Evolutionary conservation across 805 yeast species (phyloP), one percentile per base, ranked within the genome.

Genomic region (Kockiozyma suomiensis): DNA sequence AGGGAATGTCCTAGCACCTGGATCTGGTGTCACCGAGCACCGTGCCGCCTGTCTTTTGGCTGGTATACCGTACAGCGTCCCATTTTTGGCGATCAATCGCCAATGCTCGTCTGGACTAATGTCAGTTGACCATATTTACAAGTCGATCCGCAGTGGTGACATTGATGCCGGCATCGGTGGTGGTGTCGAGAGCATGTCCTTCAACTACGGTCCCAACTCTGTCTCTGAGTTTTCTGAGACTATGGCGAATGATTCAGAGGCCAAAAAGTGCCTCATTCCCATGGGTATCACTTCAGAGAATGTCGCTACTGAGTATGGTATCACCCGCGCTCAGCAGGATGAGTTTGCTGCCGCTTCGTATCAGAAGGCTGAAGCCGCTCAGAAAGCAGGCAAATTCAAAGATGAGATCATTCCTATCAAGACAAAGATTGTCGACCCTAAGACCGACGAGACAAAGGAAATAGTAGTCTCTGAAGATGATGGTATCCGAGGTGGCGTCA

Each of bases 221-320:
- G 58, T 86, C 60, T 87, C 90, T 10, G 76, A 78, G 43, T 78
- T 86, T 61, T 84, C 89, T 12, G 80, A 81, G 21, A 75, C 76
- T 17, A 71, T 83, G 69, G 70, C 77, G 47, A 72, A 72, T 8
- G 26, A 65, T 40, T 42, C 40, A n/a, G 72, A 68, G 59, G 73
- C 79, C 66, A 70, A 73, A 51, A 81, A 85, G 74, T 93, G 97
- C 76, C 77, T 87, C 74, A 84, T 93, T 64, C 98, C 98, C 66
- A 93, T 93, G 98, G 98, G 98, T 48, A 85, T 86, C 70, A 93
- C 98, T 55, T 88, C 90, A 72, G 98, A 93, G 78, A 93, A 93
- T 74, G 88, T 93, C 58, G 92, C 96, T 30, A 74, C 75, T 45
- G 81, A 81, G 73, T 92, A 79, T 75, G 74, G 76, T 64, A 79